Evolutionary conservation across 2,329 filamentous ascomycete species (phyloP).

Genomic region (Pestalotiopsis sp.): DNA sequence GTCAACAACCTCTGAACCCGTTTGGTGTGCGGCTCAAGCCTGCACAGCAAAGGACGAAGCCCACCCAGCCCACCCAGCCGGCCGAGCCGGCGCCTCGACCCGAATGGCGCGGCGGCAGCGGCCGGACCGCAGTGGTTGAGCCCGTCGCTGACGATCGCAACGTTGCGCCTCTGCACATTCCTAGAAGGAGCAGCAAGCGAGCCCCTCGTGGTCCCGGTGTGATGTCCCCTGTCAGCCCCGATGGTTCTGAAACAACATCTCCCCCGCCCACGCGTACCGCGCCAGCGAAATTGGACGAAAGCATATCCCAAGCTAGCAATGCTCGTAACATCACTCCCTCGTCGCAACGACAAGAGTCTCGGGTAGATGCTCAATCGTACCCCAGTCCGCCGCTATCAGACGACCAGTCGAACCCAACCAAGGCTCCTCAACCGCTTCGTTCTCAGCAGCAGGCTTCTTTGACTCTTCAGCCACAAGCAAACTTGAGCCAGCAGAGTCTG

Average conservation of each 20-base stretch:
- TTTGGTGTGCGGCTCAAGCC: conserved; percentile 47
- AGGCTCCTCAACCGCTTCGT: conserved; percentile 12
- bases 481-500: conserved; percentile 21
- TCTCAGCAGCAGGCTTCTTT: conserved; percentile 13
- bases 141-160: conserved; percentile 64
- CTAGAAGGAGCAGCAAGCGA: conserved; percentile 52
- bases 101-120: conserved; percentile 75
- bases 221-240: conserved; percentile 35
- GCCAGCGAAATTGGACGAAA: conserved; percentile 12
- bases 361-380: conserved; percentile 25
- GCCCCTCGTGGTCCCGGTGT: conserved; percentile 26
- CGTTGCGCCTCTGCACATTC: conserved; percentile 59
- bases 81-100: conserved; percentile 39
- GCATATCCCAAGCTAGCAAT: conserved; percentile 27
- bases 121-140: conserved; percentile 64
- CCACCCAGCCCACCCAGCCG: not conserved
- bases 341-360: conserved; percentile 17
- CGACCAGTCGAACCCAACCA: conserved; percentile 24
- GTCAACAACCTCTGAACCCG: conserved; percentile 22
- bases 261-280: conserved; percentile 14
- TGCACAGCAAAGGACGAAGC: conserved; percentile 28
- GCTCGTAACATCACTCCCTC: conserved; percentile 40
- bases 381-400: conserved; percentile 42
- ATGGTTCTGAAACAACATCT: conserved; percentile 38
- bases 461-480: conserved; percentile 17